A percentile compares a stretch with the other conserved stretches of the same genome.
Evolutionary conservation across 2,329 filamentous ascomycete genomes (phyloP).

Genomic region (Teratosphaeria epicoccoides): DNA sequence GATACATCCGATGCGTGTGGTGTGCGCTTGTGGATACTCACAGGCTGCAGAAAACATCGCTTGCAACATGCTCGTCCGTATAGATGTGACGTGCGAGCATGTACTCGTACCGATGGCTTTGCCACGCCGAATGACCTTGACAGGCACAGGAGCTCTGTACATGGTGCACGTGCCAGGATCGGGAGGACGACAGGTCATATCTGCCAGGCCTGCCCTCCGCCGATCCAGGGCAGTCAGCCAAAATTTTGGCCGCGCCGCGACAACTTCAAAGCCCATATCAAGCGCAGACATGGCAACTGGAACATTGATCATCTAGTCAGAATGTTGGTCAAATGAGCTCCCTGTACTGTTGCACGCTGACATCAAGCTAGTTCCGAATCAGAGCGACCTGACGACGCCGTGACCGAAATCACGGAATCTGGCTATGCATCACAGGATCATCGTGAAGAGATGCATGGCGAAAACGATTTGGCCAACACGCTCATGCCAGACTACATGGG

Average conservation of each 20-base stretch:
- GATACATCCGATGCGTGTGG: neutral
- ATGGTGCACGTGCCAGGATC: constrained; percentile 40
- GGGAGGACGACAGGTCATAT: constrained; percentile 34
- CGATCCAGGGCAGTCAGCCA: constrained; percentile 45
- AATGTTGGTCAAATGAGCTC: constrained; percentile 23
- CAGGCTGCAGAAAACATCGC: constrained; percentile 1
- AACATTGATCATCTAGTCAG: constrained; percentile 37
- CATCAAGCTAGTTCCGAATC: constrained; percentile 3
- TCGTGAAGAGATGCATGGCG: neutral
- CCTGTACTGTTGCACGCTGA: constrained; percentile 1
- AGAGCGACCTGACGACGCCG: constrained; percentile 3
- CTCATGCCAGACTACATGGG: neutral
- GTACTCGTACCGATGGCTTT: constrained; percentile 47
- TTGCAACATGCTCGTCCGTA: constrained; percentile 1
- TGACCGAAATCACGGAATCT: constrained; percentile 4
- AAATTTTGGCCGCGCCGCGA: constrained; percentile 75
- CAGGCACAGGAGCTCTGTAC: constrained; percentile 63
- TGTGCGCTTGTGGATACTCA: neutral
- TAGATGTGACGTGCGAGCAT: neutral
- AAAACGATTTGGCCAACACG: neutral
- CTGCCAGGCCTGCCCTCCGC: constrained; percentile 50
- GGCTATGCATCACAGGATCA: constrained; percentile 3
- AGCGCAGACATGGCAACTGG: constrained; percentile 51
- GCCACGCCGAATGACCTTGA: constrained; percentile 70
- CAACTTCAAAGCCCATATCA: constrained; percentile 75